Conservation (phyloP, 768 basidiomycete species). For the Cubamyces lactineus region DNA sequence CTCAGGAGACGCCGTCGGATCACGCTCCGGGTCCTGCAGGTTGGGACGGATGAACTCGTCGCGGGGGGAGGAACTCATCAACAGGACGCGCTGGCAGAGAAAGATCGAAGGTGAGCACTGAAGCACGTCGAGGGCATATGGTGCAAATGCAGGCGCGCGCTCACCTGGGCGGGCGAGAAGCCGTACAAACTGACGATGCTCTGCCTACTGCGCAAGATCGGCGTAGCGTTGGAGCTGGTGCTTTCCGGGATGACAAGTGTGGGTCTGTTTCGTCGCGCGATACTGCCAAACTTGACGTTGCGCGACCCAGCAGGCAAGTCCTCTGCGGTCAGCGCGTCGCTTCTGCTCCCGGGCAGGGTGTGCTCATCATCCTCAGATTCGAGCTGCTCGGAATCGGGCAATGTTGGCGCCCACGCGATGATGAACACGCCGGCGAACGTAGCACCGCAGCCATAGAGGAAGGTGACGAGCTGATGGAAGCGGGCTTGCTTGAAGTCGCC, state of each 20-base stretch:
- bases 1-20: slow-evolving; percentile 24
- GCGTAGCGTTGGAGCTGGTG: slow-evolving; percentile 35
- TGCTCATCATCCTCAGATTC: slow-evolving; percentile 36
- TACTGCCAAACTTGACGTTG: slow-evolving; percentile 39
- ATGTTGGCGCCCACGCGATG: slow-evolving; percentile 66
- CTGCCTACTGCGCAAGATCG: slow-evolving; percentile 52
- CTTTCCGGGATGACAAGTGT: slow-evolving; percentile 55
- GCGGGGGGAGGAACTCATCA: slow-evolving; percentile 67
- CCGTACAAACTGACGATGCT: slow-evolving; percentile 67
- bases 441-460: slow-evolving; percentile 85
- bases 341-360: slow-evolving; percentile 9
- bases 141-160: slow-evolving; percentile 12
- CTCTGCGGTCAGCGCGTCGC: slow-evolving; percentile 32
- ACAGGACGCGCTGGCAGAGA: slow-evolving; percentile 55
- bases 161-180: slow-evolving; percentile 75
- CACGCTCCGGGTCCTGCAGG: slow-evolving; percentile 25
- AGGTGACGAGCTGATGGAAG: slow-evolving; percentile 82
- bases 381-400: slow-evolving; percentile 30
- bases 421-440: slow-evolving; percentile 91
- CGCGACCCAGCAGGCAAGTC: slow-evolving; percentile 25
- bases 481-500: slow-evolving; percentile 86
- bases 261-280: slow-evolving; percentile 42
- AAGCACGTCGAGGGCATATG: neutral
- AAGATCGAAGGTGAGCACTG: slow-evolving; percentile 6
- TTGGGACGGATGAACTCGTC: slow-evolving; percentile 38